phyloP scores from a whole-genome alignment of 78 protist species.

The Guillardia theta region DNA sequence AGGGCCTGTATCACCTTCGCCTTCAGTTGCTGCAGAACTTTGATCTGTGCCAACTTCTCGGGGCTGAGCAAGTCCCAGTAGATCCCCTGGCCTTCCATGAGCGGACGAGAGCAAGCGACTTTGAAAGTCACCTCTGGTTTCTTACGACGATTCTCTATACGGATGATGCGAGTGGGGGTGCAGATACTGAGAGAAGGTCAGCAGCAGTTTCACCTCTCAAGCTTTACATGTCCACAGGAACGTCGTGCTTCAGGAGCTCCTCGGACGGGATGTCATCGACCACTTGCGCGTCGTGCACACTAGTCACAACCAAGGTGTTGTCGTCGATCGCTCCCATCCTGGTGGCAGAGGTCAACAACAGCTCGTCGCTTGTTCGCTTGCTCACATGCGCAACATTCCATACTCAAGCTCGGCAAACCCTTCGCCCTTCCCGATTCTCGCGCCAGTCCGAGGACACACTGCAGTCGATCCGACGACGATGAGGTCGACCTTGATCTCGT shows the following conservation, averaged over 20 bases:
- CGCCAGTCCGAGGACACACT: not conserved
- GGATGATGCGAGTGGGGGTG: conserved; percentile 17
- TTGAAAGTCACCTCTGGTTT: no score
- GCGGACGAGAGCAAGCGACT: no score
- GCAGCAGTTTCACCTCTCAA: no score
- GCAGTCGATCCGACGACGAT: conserved; percentile 29
- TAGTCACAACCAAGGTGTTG: not conserved
- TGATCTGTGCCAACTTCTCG: not conserved
- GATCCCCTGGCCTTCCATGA: not conserved
- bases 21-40: not conserved
- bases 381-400: not conserved
- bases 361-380: not conserved
- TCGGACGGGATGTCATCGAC: conserved; percentile 10
- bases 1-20: not conserved
- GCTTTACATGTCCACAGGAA: not conserved
- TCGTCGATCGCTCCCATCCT: conserved; percentile 13
- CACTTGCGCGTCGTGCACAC: not conserved
- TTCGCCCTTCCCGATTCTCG: conserved; percentile 10
- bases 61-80: conserved; percentile 26
- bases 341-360: not conserved
- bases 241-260: conserved; percentile 2
- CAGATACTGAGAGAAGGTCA: no score
- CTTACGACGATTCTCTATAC: not conserved
- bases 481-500: not conserved
- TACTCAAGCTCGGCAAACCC: conserved; percentile 27